Percentiles rank a stretch among this genome's conserved stretches.
Evolutionary conservation across 2,329 filamentous ascomycete genomes (phyloP).

Genomic region (Gnomoniopsis smithogilvyi): DNA sequence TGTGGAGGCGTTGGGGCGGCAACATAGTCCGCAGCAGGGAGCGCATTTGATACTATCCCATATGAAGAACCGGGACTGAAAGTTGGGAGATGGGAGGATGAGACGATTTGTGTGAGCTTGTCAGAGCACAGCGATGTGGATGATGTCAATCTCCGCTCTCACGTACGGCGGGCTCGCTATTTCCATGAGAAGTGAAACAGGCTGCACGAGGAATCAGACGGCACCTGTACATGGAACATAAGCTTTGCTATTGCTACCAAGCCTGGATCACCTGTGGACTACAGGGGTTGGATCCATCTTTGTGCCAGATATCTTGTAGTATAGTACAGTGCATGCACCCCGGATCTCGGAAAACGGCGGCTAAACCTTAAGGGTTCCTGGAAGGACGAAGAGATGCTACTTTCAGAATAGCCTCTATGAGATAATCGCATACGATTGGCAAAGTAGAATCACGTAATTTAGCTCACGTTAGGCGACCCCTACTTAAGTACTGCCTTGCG

Average conservation of each 20-base stretch:
- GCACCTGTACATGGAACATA: neutral
- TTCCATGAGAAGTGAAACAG: neutral
- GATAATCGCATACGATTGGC: slow-evolving; percentile 1
- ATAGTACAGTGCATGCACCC: neutral
- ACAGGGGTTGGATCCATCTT: neutral
- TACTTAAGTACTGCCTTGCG: neutral
- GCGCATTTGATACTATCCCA: slow-evolving; percentile 83
- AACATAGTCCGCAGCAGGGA: slow-evolving; percentile 86
- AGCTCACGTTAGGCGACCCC: neutral
- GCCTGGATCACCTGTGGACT: neutral
- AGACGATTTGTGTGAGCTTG: neutral
- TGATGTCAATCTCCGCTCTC: slow-evolving; percentile 8
- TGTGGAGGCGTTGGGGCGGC: slow-evolving; percentile 91
- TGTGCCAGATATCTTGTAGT: neutral
- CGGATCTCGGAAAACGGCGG: neutral
- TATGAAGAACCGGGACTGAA: slow-evolving; percentile 59
- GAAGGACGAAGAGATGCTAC: neutral
- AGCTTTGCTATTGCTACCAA: neutral
- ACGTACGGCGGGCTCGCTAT: too few species aligned
- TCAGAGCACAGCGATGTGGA: neutral
- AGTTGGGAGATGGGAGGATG: neutral
- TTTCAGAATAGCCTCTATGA: slow-evolving; percentile 7
- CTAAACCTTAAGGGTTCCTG: neutral
- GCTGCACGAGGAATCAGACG: neutral
- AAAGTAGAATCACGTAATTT: slow-evolving; percentile 5